A percentile compares a stretch with the other conserved stretches of the same genome.
These are phyloP conservation scores for Macrolepiota dolichaula DNA, from an alignment of 768 basidiomycete species.

Conservation along the genomic window DNA sequence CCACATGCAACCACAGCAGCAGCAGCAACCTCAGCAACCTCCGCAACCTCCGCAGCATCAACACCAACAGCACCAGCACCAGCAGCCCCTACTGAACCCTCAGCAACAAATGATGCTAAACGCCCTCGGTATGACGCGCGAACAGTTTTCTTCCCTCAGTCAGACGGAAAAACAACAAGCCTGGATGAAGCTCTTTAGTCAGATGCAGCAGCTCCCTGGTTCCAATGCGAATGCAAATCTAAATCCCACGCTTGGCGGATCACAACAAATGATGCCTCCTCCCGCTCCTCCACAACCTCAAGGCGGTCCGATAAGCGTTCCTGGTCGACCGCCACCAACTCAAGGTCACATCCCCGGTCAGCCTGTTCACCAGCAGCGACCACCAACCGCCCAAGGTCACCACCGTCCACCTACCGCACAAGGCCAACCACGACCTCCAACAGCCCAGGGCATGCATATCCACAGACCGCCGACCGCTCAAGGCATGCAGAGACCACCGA, in stretches of 20 bases:
- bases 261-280: slow-evolving; percentile 27
- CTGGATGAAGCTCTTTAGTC: slow-evolving; percentile 18
- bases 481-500: slow-evolving; percentile 10
- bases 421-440: slow-evolving; percentile 12
- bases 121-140: slow-evolving; percentile 24
- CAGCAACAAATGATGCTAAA: slow-evolving; percentile 18
- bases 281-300: slow-evolving; percentile 20
- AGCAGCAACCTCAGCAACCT: slow-evolving; percentile 1
- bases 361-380: neutral
- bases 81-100: neutral
- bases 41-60: slow-evolving; percentile 2
- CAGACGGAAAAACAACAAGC: slow-evolving; percentile 23
- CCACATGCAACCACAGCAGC: neutral
- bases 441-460: slow-evolving; percentile 12
- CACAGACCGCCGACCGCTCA: slow-evolving; percentile 9
- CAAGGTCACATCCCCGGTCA: slow-evolving; percentile 2
- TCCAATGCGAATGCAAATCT: slow-evolving; percentile 16
- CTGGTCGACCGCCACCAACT: slow-evolving; percentile 5
- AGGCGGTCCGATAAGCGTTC: slow-evolving; percentile 10
- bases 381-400: slow-evolving; percentile 8
- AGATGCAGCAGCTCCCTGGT: slow-evolving; percentile 20
- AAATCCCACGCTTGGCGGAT: slow-evolving; percentile 6
- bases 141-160: slow-evolving; percentile 25
- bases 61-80: slow-evolving; percentile 1
- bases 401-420: slow-evolving; percentile 16